Evolutionary conservation across 2,329 filamentous ascomycete genomes (phyloP).

Genomic region (Tympanopsis confertula): DNA sequence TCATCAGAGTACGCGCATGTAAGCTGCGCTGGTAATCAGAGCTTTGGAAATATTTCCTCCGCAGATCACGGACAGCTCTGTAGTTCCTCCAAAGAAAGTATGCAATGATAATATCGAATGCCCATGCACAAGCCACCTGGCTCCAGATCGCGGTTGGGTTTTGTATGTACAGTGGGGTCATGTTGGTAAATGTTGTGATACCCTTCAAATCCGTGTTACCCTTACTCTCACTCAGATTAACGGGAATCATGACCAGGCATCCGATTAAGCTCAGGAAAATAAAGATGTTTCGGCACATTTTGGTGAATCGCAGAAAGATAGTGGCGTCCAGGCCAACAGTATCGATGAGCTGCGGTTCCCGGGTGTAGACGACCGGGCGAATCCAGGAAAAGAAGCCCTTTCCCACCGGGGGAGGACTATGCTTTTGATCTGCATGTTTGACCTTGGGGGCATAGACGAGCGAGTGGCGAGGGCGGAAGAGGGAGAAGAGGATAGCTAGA

Average conservation of each 20-base stretch:
- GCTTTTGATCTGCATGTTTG: slow-evolving; percentile 52
- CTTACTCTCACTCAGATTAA: slow-evolving; percentile 5
- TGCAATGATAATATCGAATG: slow-evolving; percentile 44
- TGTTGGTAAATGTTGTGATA: slow-evolving; percentile 19
- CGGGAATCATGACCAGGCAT: slow-evolving; percentile 2
- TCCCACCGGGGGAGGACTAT: slow-evolving; percentile 49
- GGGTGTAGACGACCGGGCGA: slow-evolving; percentile 43
- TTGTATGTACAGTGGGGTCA: slow-evolving; percentile 37
- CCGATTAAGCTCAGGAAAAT: slow-evolving; percentile 36
- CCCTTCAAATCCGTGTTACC: slow-evolving; percentile 2
- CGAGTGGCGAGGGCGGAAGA: slow-evolving; percentile 52
- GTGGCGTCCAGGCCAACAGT: slow-evolving; percentile 52
- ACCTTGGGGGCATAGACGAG: slow-evolving; percentile 57
- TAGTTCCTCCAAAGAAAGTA: slow-evolving; percentile 58
- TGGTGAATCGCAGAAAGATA: slow-evolving; percentile 7
- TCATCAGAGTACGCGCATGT: slow-evolving; percentile 26
- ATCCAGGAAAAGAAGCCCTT: slow-evolving; percentile 54
- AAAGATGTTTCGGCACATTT: slow-evolving; percentile 8
- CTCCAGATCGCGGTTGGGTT: slow-evolving; percentile 39
- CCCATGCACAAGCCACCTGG: slow-evolving; percentile 43
- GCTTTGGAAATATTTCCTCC: slow-evolving; percentile 48
- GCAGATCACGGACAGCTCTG: slow-evolving; percentile 36
- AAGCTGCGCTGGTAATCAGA: slow-evolving; percentile 52
- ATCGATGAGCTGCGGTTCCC: slow-evolving; percentile 46
- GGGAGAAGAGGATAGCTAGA: slow-evolving; percentile 47